phyloP scores from a whole-genome alignment of 345 rosid species.

The Geranium rotundifolium region DNA sequence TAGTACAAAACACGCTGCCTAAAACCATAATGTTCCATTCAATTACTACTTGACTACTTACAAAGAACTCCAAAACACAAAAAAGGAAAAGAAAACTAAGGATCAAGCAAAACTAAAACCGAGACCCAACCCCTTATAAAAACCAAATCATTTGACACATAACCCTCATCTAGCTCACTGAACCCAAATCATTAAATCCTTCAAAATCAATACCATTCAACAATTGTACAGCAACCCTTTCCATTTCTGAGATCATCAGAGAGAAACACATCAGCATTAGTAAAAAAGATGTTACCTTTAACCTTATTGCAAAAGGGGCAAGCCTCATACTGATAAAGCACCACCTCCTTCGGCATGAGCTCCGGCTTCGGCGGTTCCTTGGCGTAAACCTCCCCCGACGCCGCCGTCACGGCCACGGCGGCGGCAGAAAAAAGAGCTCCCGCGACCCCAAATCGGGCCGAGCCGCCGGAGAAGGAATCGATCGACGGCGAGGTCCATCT shows the following conservation, averaged over 20 bases:
- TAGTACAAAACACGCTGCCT: constrained; percentile 31
- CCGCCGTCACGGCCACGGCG: constrained; percentile 9
- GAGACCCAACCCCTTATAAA: no score
- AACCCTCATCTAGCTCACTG: neutral
- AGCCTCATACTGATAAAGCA: constrained; percentile 89
- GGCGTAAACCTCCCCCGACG: constrained; percentile 29
- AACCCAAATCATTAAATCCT: neutral
- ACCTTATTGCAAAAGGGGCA: constrained; percentile 96
- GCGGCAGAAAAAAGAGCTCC: constrained; percentile 22
- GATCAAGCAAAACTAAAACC: no score
- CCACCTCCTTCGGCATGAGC: constrained; percentile 57
- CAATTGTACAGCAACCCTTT: neutral
- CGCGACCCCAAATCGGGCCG: constrained; percentile 19
- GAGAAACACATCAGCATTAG: neutral
- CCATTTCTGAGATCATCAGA: neutral
- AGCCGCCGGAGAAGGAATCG: constrained; percentile 12
- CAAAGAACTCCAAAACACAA: no score
- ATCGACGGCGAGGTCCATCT: constrained; percentile 22
- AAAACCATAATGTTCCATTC: constrained; percentile 48
- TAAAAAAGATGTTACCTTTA: constrained; percentile 34
- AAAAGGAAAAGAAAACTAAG: no score
- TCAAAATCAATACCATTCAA: neutral
- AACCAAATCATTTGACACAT: no score
- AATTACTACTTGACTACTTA: no score
- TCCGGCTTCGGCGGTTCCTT: constrained; percentile 43